Evolutionary conservation across 805 yeast genomes (phyloP).

Genomic region (Debaryomyces tyrocola): DNA sequence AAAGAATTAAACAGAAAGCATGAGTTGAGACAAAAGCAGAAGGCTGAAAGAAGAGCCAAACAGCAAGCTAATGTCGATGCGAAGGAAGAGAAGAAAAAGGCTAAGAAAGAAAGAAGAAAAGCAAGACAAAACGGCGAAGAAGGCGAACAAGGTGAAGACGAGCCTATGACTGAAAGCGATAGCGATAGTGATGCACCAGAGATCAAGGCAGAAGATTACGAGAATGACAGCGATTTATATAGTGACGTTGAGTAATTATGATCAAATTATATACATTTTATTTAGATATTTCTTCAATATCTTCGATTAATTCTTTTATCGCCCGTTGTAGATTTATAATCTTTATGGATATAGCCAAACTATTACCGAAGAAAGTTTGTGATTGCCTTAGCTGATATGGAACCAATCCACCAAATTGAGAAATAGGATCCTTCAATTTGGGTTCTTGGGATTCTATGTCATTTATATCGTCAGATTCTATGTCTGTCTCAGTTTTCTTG

Average conservation of each 20-base stretch:
- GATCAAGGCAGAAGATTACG: conserved; percentile 47
- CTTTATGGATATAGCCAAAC: conserved; percentile 24
- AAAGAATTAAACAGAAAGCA: conserved; percentile 66
- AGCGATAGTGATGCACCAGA: conserved; percentile 34
- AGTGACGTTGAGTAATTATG: conserved; percentile 29
- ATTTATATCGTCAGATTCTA: background rate
- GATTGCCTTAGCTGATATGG: conserved; percentile 41
- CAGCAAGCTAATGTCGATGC: conserved; percentile 78
- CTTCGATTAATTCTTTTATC: conserved; percentile 17
- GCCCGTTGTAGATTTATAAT: conserved; percentile 18
- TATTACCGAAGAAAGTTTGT: conserved; percentile 35
- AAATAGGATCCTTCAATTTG: conserved; percentile 31
- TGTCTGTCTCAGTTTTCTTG: background rate
- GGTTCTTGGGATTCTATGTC: background rate
- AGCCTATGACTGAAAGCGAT: conserved; percentile 22
- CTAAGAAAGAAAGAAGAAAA: conserved; percentile 67
- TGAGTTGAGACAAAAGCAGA: conserved; percentile 56
- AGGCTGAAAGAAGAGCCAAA: conserved; percentile 68
- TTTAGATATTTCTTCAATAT: conserved; percentile 12
- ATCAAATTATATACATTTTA: background rate
- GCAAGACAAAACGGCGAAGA: conserved; percentile 45
- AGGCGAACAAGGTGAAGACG: conserved; percentile 20
- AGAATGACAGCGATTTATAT: conserved; percentile 49
- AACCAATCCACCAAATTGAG: conserved; percentile 50
- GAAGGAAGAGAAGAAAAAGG: conserved; percentile 71